Percentiles rank a stretch among this genome's conserved stretches.
Evolutionary conservation across 176 grass and related monocot genomes (phyloP).

Genomic region (Aegilops sharonensis): DNA sequence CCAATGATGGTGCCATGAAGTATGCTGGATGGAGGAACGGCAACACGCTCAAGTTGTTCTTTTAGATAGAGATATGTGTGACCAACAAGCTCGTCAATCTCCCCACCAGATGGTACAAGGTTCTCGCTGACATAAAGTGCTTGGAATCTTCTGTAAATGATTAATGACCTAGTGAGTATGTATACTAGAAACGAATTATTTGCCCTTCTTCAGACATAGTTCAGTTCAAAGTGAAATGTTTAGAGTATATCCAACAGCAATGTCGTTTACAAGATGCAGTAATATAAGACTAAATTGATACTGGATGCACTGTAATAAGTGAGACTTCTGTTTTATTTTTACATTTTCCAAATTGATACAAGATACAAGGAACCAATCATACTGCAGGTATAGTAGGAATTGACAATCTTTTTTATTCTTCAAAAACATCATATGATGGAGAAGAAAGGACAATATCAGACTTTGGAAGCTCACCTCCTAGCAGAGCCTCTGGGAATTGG

Average conservation of each 20-base stretch:
- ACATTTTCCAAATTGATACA: not conserved
- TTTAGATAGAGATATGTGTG: constrained; percentile 92
- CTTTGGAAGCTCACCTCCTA: constrained; percentile 60
- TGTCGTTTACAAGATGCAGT: not conserved
- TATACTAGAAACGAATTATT: not conserved
- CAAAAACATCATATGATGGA: constrained; percentile 1
- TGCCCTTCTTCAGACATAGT: not conserved
- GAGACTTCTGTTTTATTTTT: not conserved
- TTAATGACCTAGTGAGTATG: not conserved
- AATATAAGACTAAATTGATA: not conserved
- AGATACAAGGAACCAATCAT: not conserved
- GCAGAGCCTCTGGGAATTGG: constrained; percentile 90
- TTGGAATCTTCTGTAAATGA: constrained; percentile 70
- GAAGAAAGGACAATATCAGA: not conserved
- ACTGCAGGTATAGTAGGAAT: not conserved
- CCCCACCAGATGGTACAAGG: constrained; percentile 53
- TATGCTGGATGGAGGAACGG: constrained; percentile 79
- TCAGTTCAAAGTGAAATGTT: not conserved
- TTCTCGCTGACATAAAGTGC: constrained; percentile 75
- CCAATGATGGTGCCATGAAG: constrained; percentile 98
- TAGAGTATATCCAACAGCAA: not conserved
- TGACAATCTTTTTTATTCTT: not conserved
- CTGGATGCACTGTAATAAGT: not conserved
- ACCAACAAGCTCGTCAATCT: constrained; percentile 82
- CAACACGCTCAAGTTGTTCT: constrained; percentile 68